A percentile compares a stretch with the other conserved stretches of the same genome.
phyloP scores from a whole-genome alignment of 2,329 filamentous ascomycete species.

The Acrocalymma vagum region DNA sequence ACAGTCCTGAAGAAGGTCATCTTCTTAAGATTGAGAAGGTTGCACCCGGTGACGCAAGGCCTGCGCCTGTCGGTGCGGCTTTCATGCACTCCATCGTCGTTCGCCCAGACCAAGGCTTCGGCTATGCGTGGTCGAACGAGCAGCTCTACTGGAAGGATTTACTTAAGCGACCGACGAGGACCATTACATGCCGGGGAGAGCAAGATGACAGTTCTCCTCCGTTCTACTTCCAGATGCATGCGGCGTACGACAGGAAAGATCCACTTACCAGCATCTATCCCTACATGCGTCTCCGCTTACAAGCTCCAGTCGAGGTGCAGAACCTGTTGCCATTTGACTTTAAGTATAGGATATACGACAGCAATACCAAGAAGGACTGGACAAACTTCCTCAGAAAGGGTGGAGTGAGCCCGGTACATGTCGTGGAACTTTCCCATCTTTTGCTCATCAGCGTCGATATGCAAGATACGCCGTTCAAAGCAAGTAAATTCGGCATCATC shows the following conservation, averaged over 20 bases:
- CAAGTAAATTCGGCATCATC: constrained; percentile 97
- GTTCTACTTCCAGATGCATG: constrained; percentile 97
- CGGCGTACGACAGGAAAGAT: constrained; percentile 82
- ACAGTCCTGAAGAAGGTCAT: constrained; percentile 85
- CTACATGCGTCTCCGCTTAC: constrained; percentile 92
- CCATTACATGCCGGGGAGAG: constrained; percentile 88
- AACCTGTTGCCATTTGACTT: constrained; percentile 97
- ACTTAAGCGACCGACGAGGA: constrained; percentile 82
- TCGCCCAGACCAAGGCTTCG: constrained; percentile 93
- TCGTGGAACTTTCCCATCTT: constrained; percentile 93
- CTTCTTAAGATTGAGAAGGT: constrained; percentile 98
- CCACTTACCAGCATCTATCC: constrained; percentile 87
- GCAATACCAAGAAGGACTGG: constrained; percentile 98
- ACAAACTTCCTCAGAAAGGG: constrained; percentile 97
- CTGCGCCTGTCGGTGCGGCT: constrained; percentile 89
- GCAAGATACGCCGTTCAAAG: constrained; percentile 93
- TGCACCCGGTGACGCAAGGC: constrained; percentile 85
- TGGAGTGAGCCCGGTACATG: constrained; percentile 95
- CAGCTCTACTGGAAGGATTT: constrained; percentile 93
- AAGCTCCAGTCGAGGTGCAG: constrained; percentile 91
- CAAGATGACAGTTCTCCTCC: constrained; percentile 77
- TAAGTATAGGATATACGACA: constrained; percentile 99
- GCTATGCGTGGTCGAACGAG: constrained; percentile 93
- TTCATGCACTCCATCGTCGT: constrained; percentile 89
- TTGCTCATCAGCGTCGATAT: constrained; percentile 93